Evolutionary conservation across 176 grass and related monocot species (phyloP).

Genomic region (Zizania latifolia): DNA sequence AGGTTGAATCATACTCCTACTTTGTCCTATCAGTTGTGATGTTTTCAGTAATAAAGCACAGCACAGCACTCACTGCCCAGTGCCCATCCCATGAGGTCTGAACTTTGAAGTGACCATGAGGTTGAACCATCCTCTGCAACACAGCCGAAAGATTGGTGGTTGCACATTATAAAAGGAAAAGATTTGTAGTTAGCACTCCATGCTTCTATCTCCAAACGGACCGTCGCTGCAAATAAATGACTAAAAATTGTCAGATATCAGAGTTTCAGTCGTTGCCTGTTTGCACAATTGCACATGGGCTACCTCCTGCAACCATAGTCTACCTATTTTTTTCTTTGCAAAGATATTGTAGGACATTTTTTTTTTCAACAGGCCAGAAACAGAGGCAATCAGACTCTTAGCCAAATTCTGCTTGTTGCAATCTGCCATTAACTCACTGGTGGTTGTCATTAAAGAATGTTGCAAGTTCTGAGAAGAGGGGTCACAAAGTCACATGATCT

Average conservation of each 20-base stretch:
- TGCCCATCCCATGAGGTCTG: background rate
- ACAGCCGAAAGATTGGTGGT: background rate
- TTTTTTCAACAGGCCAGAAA: too few species aligned
- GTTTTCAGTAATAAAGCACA: background rate
- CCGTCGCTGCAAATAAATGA: background rate
- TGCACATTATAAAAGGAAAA: background rate
- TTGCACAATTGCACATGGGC: background rate
- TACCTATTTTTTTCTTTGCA: too few species aligned
- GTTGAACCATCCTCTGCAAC: too few species aligned
- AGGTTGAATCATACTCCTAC: background rate
- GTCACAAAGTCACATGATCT: constrained; percentile 19
- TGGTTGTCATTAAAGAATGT: background rate
- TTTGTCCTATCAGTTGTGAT: too few species aligned
- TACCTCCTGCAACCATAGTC: background rate
- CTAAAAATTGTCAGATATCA: background rate
- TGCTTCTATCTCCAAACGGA: background rate
- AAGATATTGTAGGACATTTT: too few species aligned
- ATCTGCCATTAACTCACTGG: background rate
- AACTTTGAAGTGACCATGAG: background rate
- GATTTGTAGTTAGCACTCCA: background rate
- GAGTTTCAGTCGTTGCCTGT: background rate
- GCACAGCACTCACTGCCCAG: too few species aligned
- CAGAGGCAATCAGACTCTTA: too few species aligned
- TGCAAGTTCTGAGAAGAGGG: background rate
- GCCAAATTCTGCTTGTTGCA: background rate